Conservation (phyloP, 495 filamentous ascomycete genomes). For the Elasticomyces elasticus region DNA sequence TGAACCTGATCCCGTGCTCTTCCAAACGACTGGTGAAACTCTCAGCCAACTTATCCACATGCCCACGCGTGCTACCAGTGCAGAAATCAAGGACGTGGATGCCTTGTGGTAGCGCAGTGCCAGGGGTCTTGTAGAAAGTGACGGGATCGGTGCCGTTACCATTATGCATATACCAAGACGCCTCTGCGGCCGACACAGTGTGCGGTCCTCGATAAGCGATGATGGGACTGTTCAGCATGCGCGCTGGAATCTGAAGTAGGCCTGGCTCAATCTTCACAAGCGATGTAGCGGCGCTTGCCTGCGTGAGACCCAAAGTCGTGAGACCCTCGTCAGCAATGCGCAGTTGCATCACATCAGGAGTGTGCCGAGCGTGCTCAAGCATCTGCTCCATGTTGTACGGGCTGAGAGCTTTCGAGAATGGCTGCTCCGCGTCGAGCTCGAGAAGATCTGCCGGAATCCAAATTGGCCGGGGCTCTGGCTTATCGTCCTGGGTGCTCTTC, state of each 20-base stretch:
- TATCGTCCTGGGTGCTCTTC: not conserved
- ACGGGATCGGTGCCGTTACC: not conserved
- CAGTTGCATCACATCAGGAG: not conserved
- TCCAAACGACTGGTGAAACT: not conserved
- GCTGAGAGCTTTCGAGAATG: not conserved
- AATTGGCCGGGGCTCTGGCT: not conserved
- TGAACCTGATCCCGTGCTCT: not conserved
- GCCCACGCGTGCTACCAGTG: not conserved
- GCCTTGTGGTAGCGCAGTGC: not conserved
- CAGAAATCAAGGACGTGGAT: not conserved
- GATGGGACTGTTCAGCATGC: not conserved
- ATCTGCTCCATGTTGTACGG: not conserved
- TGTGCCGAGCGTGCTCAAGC: not conserved
- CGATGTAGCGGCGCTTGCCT: not conserved
- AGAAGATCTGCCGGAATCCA: not conserved
- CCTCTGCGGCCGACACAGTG: not conserved
- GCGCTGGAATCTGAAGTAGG: not conserved
- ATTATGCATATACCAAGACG: not conserved
- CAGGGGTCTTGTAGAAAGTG: not conserved
- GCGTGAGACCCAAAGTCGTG: not conserved
- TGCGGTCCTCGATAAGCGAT: not conserved
- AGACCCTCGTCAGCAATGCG: not conserved
- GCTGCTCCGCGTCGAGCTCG: not conserved
- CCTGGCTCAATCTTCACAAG: not conserved
- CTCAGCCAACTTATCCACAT: not conserved